Base-by-base conservation (phyloP, 768 basidiomycete genomes). In the Kwoniella europaea region DNA sequence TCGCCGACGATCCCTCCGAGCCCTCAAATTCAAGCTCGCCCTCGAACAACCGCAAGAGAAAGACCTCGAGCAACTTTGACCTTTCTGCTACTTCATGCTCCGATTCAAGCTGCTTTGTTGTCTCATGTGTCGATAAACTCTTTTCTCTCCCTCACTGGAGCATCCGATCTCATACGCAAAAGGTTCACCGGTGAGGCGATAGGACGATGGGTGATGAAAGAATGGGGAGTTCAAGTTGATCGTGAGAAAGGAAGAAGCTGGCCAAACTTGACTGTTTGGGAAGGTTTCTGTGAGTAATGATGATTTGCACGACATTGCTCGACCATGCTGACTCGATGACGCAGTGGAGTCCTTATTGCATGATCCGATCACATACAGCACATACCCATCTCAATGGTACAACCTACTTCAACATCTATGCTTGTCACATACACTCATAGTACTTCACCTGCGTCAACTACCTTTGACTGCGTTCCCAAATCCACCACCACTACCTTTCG, bases 251-350 rank as follows among this genome's bases (percentile, higher is more conserved):
- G 75, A 18, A 50, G 78, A 35, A 73, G 59, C 35, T 83, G 82
- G 82, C 82, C 82, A 10, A 81, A 81, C 55, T 56, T 83, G 56
- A 78, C 78, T 0, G 82, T 83, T 3, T 83, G 82, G 82, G 82
- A 83, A 64, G 82, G 82, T 4, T 81, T 80, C 55, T 63, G 82
- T 83, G 70, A 78, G 82, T 81, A 18, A 4, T 50, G 4, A 18
- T 10, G 10, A 18, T 50, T 50, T 50, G 7, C 20, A 35, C 55
- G 13, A 16, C 55, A 20, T 1, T 9, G 13, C 4, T 20, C 55
- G 7, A 29, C n/a, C 20, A 22, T 56, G 55, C 55, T 56, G 20
- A 56, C 20, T 3, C 15, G 20, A 29, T 29, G 20, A 4, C 5
- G n/a, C 58, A 83, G 82, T 83, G 56, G 82, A 83, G 72, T 82